These are phyloP conservation scores for Trametes sanguinea DNA, from an alignment of 768 basidiomycete species.

Conservation along the genomic window DNA sequence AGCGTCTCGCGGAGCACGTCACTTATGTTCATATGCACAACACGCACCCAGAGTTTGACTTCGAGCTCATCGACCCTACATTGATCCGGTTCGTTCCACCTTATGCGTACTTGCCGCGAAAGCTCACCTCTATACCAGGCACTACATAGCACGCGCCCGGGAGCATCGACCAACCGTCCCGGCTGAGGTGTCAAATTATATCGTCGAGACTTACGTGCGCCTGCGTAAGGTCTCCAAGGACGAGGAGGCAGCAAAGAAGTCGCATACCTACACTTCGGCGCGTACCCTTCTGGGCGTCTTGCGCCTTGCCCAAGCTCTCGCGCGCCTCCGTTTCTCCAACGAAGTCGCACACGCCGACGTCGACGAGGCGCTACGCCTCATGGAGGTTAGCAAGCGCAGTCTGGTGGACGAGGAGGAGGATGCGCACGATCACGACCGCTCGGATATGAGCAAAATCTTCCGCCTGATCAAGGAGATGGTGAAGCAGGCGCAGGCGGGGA, in stretches of 20 bases:
- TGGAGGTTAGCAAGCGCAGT: conserved; percentile 96
- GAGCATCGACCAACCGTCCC: conserved; percentile 90
- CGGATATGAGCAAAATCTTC: conserved; percentile 82
- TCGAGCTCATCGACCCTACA: conserved; percentile 81
- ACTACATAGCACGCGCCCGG: conserved; percentile 93
- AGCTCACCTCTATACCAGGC: conserved; percentile 46
- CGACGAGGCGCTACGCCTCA: conserved; percentile 93
- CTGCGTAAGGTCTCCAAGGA: conserved; percentile 92
- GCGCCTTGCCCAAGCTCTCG: conserved; percentile 92
- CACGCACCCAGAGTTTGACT: conserved; percentile 79
- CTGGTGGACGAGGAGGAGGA: conserved; percentile 78
- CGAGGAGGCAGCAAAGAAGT: conserved; percentile 84
- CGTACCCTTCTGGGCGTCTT: conserved; percentile 94
- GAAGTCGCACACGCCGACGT: conserved; percentile 85
- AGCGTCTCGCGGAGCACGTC: conserved; percentile 94
- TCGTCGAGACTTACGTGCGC: conserved; percentile 94
- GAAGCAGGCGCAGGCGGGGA: conserved; percentile 34
- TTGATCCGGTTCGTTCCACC: conserved; percentile 72
- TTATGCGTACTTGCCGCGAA: background rate
- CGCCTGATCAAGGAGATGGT: conserved; percentile 90
- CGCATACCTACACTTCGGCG: conserved; percentile 93
- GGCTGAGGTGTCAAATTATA: conserved; percentile 82
- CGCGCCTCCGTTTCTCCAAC: conserved; percentile 84
- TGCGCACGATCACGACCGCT: conserved; percentile 66
- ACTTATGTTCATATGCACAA: conserved; percentile 98